These are phyloP conservation scores for Fusarium anguioides DNA, from an alignment of 2,329 filamentous ascomycete genomes.

Conservation along the genomic window DNA sequence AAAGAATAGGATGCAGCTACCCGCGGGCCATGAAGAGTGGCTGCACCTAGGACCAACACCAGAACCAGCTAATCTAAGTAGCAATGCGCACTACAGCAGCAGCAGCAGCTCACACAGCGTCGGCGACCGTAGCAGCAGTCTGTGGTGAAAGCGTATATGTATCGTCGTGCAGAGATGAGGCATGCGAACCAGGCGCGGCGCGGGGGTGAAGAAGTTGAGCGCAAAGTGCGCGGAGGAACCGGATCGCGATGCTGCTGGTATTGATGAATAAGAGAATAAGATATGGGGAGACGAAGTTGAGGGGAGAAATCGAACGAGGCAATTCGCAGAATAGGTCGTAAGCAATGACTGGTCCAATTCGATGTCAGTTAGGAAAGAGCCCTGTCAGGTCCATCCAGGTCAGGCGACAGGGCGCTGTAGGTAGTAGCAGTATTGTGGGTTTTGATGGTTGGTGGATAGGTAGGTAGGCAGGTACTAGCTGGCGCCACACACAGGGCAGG, in stretches of 20 bases:
- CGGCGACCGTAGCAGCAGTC: constrained; percentile 39
- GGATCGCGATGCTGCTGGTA: constrained; percentile 17
- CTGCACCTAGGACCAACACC: constrained; percentile 29
- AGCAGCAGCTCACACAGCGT: constrained; percentile 39
- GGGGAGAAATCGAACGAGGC: constrained; percentile 32
- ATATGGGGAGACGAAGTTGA: background rate
- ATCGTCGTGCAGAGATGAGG: constrained; percentile 51
- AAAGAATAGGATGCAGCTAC: constrained; percentile 43
- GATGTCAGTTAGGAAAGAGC: constrained; percentile 22
- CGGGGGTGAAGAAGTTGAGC: constrained; percentile 23
- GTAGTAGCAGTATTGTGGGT: constrained; percentile 13
- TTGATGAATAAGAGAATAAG: background rate
- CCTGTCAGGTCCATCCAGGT: constrained; percentile 32
- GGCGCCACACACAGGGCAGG: constrained; percentile 30
- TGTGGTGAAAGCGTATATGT: constrained; percentile 38
- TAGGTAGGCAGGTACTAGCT: no score
- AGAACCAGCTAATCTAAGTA: constrained; percentile 29
- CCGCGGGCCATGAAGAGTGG: constrained; percentile 44
- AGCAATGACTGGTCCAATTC: constrained; percentile 38
- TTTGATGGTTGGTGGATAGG: constrained; percentile 32
- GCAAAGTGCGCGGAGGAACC: constrained; percentile 31
- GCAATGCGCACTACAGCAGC: constrained; percentile 37
- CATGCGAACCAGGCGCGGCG: constrained; percentile 47
- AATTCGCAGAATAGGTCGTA: constrained; percentile 43
- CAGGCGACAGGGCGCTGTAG: constrained; percentile 40